A percentile compares a stretch with the other conserved stretches of the same genome.
Conservation (phyloP, 106 monocot genomes). For the Apostasia ramifera region DNA sequence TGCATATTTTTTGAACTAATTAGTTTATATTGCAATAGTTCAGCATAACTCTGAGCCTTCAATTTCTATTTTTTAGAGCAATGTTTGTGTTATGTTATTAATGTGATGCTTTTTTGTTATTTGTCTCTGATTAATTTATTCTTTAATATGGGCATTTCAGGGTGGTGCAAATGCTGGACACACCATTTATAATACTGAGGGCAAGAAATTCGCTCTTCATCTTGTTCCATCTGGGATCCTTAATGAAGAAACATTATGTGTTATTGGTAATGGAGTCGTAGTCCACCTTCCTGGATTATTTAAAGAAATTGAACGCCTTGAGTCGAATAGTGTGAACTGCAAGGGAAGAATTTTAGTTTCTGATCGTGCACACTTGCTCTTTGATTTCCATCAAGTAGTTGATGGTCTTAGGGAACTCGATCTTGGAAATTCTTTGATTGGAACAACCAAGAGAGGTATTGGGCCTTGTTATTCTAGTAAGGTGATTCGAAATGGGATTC, state of each 20-base stretch:
- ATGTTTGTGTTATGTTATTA: too few species aligned
- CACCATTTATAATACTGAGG: constrained; percentile 89
- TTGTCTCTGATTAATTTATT: constrained; percentile 3
- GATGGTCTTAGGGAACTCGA: constrained; percentile 87
- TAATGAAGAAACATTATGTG: constrained; percentile 72
- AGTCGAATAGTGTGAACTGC: constrained; percentile 72
- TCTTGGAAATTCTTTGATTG: constrained; percentile 82
- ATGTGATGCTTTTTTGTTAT: too few species aligned
- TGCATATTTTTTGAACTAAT: too few species aligned
- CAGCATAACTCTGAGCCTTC: too few species aligned
- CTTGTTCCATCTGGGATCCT: constrained; percentile 96
- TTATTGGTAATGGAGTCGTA: constrained; percentile 88
- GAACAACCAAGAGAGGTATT: constrained; percentile 92
- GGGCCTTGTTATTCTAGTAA: constrained; percentile 97
- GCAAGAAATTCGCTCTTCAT: constrained; percentile 93
- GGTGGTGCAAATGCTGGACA: constrained; percentile 99
- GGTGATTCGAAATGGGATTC: constrained; percentile 71
- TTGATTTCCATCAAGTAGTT: constrained; percentile 86
- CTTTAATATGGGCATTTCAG: constrained; percentile 20
- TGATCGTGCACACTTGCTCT: constrained; percentile 88
- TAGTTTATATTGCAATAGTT: too few species aligned
- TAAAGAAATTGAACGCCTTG: constrained; percentile 74
- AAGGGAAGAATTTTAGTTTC: constrained; percentile 77
- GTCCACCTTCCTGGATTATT: constrained; percentile 91
- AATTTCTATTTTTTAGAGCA: too few species aligned